phyloP scores from a whole-genome alignment of 352 stramenopile species.

The Phytophthora pistaciae region DNA sequence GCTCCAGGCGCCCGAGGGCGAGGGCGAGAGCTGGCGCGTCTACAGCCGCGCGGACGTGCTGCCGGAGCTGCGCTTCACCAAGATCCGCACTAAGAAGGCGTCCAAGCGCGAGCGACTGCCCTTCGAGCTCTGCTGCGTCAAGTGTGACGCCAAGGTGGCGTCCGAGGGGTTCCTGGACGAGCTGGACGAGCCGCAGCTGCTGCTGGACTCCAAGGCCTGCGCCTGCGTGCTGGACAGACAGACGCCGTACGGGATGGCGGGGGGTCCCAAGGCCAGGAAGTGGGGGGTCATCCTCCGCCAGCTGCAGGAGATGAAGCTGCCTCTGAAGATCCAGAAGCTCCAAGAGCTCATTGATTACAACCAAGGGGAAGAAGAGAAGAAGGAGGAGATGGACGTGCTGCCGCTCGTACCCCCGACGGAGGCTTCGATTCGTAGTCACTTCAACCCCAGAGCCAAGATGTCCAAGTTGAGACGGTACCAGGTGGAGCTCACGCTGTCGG shows the following conservation, averaged over 20 bases:
- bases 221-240: conserved; percentile 36
- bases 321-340: conserved; percentile 32
- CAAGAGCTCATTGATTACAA: conserved; percentile 19
- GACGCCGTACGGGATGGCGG: conserved; percentile 12
- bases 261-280: conserved; percentile 24
- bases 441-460: conserved; percentile 48
- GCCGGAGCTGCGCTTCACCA: conserved; percentile 53
- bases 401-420: conserved; percentile 41
- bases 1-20: conserved; percentile 19
- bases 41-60: conserved; percentile 36
- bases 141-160: conserved; percentile 59
- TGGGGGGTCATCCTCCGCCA: conserved; percentile 49
- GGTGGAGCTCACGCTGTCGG: conserved; percentile 71
- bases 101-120: conserved; percentile 48
- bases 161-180: conserved; percentile 50
- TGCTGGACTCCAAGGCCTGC: conserved; percentile 66
- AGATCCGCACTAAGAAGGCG: conserved; percentile 51
- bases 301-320: conserved; percentile 38
- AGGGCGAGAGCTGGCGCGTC: conserved; percentile 43
- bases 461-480: conserved; percentile 71
- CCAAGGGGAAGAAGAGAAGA: background rate
- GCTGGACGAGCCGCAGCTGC: conserved; percentile 44
- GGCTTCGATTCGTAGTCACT: conserved; percentile 38
- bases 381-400: background rate
- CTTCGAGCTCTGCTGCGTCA: conserved; percentile 63